phyloP scores from a whole-genome alignment of 495 filamentous ascomycete species.

The Geopyxis carbonaria region DNA sequence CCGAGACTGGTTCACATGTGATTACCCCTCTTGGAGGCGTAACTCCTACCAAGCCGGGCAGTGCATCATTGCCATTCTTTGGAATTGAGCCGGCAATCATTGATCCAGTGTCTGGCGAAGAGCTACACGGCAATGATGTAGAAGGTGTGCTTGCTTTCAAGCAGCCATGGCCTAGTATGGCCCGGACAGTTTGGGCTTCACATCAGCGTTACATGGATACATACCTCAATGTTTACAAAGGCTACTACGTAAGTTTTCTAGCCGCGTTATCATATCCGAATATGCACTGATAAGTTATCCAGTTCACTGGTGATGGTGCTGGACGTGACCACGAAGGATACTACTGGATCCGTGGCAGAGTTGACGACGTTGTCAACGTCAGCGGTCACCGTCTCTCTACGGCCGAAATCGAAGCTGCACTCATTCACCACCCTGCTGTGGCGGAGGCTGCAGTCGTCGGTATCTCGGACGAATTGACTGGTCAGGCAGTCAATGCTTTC shows the following conservation, averaged over 20 bases:
- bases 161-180: conserved; percentile 98
- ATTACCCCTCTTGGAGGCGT: conserved; percentile 60
- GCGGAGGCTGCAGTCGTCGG: conserved; percentile 95
- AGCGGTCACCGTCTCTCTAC: conserved; percentile 91
- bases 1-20: conserved; percentile 92
- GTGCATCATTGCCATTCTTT: conserved; percentile 77
- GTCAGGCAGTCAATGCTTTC: conserved; percentile 94
- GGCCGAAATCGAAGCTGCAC: conserved; percentile 91
- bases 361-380: conserved; percentile 97
- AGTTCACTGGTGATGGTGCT: conserved; percentile 98
- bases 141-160: conserved; percentile 97
- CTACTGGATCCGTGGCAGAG: conserved; percentile 98
- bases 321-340: conserved; percentile 96
- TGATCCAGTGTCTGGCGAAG: conserved; percentile 86
- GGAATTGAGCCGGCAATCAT: conserved; percentile 97
- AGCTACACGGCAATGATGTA: conserved; percentile 90
- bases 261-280: neutral
- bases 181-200: conserved; percentile 91
- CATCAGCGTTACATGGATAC: conserved; percentile 99
- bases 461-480: conserved; percentile 79
- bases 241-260: conserved; percentile 72
- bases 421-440: conserved; percentile 80
- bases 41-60: conserved; percentile 64
- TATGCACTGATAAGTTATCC: conserved; percentile 25
- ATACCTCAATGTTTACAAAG: conserved; percentile 94